These are phyloP conservation scores for Catunica adiposa DNA, from an alignment of 2,329 filamentous ascomycete genomes.

Conservation along the genomic window DNA sequence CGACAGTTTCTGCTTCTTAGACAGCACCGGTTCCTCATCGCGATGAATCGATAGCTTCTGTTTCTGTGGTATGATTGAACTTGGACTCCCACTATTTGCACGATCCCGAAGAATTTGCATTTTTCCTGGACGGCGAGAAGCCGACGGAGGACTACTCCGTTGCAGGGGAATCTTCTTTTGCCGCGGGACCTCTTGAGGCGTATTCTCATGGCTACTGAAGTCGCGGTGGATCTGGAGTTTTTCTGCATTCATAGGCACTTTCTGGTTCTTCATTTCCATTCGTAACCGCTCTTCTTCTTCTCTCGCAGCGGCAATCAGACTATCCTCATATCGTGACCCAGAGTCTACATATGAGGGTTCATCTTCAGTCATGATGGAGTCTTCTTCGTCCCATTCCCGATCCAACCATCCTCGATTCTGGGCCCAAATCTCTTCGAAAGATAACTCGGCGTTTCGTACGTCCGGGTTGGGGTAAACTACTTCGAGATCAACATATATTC, in stretches of 20 bases:
- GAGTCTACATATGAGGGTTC: conserved; percentile 5
- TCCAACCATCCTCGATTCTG: conserved; percentile 53
- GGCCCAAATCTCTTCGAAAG: conserved; percentile 85
- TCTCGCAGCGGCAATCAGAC: conserved; percentile 1
- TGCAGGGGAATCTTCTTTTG: conserved; percentile 1
- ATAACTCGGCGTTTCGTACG: conserved; percentile 56
- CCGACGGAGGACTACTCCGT: conserved; percentile 1
- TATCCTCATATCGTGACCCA: conserved; percentile 10
- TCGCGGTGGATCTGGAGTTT: conserved; percentile 11
- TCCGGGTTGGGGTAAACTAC: conserved; percentile 67
- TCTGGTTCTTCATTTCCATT: background rate
- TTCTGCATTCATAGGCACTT: background rate
- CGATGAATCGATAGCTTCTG: conserved; percentile 13
- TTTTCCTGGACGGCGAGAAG: background rate
- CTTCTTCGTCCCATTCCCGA: conserved; percentile 32
- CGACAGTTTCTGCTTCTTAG: conserved; percentile 13
- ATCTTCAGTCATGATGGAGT: conserved; percentile 3
- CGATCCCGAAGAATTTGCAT: conserved; percentile 8
- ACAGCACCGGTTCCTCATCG: conserved; percentile 11
- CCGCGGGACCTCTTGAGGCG: background rate
- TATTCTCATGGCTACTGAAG: background rate
- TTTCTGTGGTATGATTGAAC: conserved; percentile 10
- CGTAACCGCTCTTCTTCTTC: background rate
- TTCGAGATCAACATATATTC: conserved; percentile 74
- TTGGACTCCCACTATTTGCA: background rate